Conservation (phyloP, 2,329 filamentous ascomycete genomes). For the Colletotrichum sp. region DNA sequence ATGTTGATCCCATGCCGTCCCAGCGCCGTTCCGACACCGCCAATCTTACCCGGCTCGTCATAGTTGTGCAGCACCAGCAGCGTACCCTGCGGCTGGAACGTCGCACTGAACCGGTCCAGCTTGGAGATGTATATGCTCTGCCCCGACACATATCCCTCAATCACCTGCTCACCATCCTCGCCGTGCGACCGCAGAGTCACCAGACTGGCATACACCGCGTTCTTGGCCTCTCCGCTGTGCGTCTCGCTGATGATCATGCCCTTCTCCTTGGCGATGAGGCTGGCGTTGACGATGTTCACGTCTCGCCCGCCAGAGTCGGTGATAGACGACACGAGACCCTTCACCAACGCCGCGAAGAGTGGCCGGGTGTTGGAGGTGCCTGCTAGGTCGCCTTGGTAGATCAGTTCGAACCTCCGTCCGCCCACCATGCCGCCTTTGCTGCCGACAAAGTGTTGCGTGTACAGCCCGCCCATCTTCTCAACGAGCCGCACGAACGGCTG, state of each 20-base stretch:
- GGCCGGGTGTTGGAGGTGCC: constrained; percentile 77
- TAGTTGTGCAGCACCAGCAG: constrained; percentile 83
- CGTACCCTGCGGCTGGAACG: constrained; percentile 75
- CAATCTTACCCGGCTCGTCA: constrained; percentile 83
- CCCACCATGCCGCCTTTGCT: constrained; percentile 51
- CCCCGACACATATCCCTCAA: constrained; percentile 71
- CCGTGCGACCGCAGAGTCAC: constrained; percentile 69
- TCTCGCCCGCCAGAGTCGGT: constrained; percentile 69
- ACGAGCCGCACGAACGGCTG: constrained; percentile 78
- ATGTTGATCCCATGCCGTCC: constrained; percentile 78
- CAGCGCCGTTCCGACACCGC: constrained; percentile 74
- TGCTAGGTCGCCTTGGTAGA: constrained; percentile 78
- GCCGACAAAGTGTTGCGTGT: constrained; percentile 74
- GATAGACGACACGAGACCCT: constrained; percentile 74
- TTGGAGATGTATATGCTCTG: constrained; percentile 73
- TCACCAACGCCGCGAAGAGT: constrained; percentile 78
- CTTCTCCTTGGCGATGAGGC: constrained; percentile 76
- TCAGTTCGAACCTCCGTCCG: constrained; percentile 75
- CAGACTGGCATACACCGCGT: constrained; percentile 70
- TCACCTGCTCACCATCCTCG: constrained; percentile 47
- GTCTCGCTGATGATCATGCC: constrained; percentile 79
- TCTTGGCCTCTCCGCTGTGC: constrained; percentile 65
- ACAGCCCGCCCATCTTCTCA: constrained; percentile 80
- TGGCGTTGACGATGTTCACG: constrained; percentile 85
- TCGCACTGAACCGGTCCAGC: constrained; percentile 74